Evolutionary conservation across 2,329 filamentous ascomycete species (phyloP), one percentile per base, ranked within the genome.

Genomic region (Alternaria arbusti): DNA sequence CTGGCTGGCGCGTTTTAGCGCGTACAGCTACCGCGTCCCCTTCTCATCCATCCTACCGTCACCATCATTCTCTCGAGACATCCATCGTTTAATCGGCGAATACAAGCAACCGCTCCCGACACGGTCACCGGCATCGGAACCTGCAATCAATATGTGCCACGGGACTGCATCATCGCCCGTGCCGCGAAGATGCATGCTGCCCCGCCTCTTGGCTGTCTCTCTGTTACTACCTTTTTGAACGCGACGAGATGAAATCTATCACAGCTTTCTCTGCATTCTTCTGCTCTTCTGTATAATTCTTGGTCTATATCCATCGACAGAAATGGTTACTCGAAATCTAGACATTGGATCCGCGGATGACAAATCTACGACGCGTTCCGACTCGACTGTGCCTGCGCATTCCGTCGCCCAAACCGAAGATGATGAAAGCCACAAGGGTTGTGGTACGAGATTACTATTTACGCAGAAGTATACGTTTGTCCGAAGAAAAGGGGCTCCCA

Each of bases 161-260:
- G 9, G 17, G 10, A 25, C 22, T 46, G 15, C 20, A 43, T 22
- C 51, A 54, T 36, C 32, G 32, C 22, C 47, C n/a, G 17, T 32
- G 12, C 15, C 10, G 51, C 13, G 28, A 25, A 6, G 12, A 1
- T 40, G 50, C 50, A 22, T 11, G 22, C n/a, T 43, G 30, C 54
- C 54, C 54, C 54, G 5, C 54, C n/a, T 56, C 54, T 46, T 56
- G 40, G 54, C 40, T n/a, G 40, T 17, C 10, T 55, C 11, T 5
- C 23, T n/a, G 22, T 8, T 55, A 5, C n/a, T 40, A 40, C 1
- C 36, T 5, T 10, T 4, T 5, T 51, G 49, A 32, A 4, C 13
- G 28, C 3, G 9, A 49, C 10, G 23, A 26, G 23, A 25, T 20
- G 20, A 20, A 20, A 20, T 20, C 20, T 20, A 20, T 20, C 20